Evolutionary conservation across 2,329 filamentous ascomycete genomes (phyloP).

Genomic region (Celoporthe dispersa): DNA sequence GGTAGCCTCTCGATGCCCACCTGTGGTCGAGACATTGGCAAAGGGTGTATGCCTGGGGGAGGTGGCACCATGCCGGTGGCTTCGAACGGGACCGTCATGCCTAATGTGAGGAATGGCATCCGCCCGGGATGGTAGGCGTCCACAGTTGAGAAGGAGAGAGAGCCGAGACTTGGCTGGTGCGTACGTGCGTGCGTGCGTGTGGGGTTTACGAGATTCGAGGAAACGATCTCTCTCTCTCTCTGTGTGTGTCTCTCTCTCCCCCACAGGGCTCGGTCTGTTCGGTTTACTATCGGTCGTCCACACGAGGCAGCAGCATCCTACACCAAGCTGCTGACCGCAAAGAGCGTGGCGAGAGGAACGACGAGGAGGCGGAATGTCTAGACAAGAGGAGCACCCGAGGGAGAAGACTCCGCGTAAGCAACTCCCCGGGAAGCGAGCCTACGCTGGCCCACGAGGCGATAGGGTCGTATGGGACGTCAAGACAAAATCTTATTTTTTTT

Average conservation of each 20-base stretch:
- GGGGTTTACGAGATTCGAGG: background rate
- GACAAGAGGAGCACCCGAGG: background rate
- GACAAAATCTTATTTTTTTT: no score
- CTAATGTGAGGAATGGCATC: conserved; percentile 30
- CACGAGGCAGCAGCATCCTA: conserved; percentile 18
- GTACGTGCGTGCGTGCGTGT: no score
- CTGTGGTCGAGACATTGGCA: conserved; percentile 72
- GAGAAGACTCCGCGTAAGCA: conserved; percentile 7
- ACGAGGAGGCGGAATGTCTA: background rate
- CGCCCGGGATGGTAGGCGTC: conserved; percentile 15
- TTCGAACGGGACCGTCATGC: conserved; percentile 48
- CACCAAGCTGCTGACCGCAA: background rate
- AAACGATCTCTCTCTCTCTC: background rate
- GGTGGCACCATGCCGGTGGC: conserved; percentile 46
- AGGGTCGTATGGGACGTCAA: background rate
- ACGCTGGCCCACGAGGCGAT: background rate
- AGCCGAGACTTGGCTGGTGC: no score
- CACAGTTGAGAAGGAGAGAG: background rate
- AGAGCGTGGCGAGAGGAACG: conserved; percentile 4
- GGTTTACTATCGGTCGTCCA: conserved; percentile 19
- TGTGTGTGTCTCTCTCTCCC: background rate
- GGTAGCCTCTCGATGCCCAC: conserved; percentile 82
- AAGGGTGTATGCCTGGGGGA: conserved; percentile 50
- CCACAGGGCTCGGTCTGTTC: background rate
- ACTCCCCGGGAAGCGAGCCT: background rate